A percentile compares a stretch with the other conserved stretches of the same genome.
These are phyloP conservation scores for Sporothrix euskadiensis DNA, from an alignment of 2,329 filamentous ascomycete species.

Conservation along the genomic window DNA sequence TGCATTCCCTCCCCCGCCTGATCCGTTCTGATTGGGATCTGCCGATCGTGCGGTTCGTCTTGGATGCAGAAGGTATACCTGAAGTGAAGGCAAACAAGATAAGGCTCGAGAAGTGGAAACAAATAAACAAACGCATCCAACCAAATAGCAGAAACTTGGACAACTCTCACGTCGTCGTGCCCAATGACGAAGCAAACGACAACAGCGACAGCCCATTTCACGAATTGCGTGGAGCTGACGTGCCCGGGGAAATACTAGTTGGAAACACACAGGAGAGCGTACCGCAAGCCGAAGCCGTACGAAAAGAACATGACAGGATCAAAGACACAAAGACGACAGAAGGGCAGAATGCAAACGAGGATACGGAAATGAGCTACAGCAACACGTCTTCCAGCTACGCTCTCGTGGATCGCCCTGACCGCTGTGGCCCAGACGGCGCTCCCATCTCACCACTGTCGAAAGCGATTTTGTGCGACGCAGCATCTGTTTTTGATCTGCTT, in stretches of 20 bases:
- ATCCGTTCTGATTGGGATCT: constrained; percentile 7
- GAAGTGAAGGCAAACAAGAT: neutral
- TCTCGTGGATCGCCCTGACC: constrained; percentile 15
- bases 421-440: neutral
- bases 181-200: neutral
- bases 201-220: neutral
- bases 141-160: neutral
- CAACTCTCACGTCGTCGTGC: neutral
- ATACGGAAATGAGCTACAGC: neutral
- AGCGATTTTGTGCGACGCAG: neutral
- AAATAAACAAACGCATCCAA: neutral
- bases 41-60: neutral
- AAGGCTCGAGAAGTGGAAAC: neutral
- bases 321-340: neutral
- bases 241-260: neutral
- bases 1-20: constrained; percentile 1
- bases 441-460: constrained; percentile 20
- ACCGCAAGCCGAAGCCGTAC: neutral
- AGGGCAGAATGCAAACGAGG: neutral
- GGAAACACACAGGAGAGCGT: neutral
- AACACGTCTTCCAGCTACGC: neutral
- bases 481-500: neutral
- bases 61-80: neutral
- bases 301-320: neutral
- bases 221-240: neutral